These are phyloP conservation scores for Boletus patriciae DNA, from an alignment of 768 basidiomycete species.

Conservation along the genomic window DNA sequence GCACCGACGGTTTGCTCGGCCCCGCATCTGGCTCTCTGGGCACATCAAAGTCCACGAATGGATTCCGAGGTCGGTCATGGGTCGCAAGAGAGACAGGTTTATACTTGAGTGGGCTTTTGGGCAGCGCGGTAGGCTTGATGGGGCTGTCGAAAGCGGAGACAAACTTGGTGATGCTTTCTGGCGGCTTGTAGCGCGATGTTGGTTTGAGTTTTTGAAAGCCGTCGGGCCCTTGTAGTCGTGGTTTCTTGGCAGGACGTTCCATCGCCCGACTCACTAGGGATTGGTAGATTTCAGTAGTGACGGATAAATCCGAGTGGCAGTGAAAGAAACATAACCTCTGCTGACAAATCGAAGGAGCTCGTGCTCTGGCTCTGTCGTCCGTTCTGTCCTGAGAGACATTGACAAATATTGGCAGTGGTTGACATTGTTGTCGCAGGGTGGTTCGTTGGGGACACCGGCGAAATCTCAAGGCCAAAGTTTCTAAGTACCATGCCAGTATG, in stretches of 20 bases:
- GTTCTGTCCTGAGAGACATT: too few relatives aligned
- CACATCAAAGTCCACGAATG: constrained; percentile 16
- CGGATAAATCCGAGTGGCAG: too few relatives aligned
- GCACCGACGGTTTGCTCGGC: constrained; percentile 11
- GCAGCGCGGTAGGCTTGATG: neutral
- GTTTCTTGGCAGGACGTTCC: constrained; percentile 17
- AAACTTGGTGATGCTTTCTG: constrained; percentile 28
- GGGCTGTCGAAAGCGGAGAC: constrained; percentile 28
- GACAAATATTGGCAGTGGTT: too few relatives aligned
- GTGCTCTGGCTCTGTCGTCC: too few relatives aligned
- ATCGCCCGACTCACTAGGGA: neutral
- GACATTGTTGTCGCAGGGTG: too few relatives aligned
- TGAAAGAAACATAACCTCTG: too few relatives aligned
- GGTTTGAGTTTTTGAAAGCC: constrained; percentile 29
- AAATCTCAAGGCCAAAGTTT: too few relatives aligned
- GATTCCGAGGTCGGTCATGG: constrained; percentile 22
- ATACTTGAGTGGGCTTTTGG: constrained; percentile 3
- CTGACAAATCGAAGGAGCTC: too few relatives aligned
- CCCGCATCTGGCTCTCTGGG: constrained; percentile 7
- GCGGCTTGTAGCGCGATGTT: constrained; percentile 24
- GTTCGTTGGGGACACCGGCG: too few relatives aligned
- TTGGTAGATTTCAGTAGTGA: too few relatives aligned
- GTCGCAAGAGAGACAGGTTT: constrained; percentile 1
- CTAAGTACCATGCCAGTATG: too few relatives aligned
- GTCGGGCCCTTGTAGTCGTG: constrained; percentile 27